A percentile compares a stretch with the other conserved stretches of the same genome.
These are phyloP conservation scores for Ophiocordyceps camponoti-rufipedis DNA, from an alignment of 2,329 filamentous ascomycete genomes.

Conservation along the genomic window DNA sequence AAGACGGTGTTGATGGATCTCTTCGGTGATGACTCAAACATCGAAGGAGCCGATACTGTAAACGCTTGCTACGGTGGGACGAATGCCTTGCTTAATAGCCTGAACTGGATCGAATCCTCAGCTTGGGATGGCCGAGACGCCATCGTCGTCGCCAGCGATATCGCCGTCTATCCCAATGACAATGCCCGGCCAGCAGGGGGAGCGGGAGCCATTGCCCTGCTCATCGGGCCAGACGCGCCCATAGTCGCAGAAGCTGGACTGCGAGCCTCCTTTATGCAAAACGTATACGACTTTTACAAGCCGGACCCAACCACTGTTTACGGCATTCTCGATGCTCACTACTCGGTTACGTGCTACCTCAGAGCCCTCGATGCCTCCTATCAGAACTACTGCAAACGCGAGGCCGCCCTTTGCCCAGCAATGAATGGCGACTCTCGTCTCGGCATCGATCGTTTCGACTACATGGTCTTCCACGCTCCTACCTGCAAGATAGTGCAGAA, in stretches of 20 bases:
- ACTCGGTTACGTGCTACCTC: constrained; percentile 66
- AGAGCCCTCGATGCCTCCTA: constrained; percentile 68
- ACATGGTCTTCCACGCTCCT: constrained; percentile 66
- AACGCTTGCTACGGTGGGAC: constrained; percentile 81
- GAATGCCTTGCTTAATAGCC: constrained; percentile 64
- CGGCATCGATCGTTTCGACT: constrained; percentile 64
- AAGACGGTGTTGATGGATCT: constrained; percentile 81
- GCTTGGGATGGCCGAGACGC: constrained; percentile 72
- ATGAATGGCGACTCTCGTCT: constrained; percentile 37
- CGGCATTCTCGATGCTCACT: constrained; percentile 70
- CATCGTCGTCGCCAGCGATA: constrained; percentile 65
- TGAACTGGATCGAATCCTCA: constrained; percentile 79
- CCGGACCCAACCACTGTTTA: constrained; percentile 76
- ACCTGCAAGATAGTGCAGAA: constrained; percentile 80
- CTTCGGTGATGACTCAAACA: constrained; percentile 66
- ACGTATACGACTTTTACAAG: constrained; percentile 85
- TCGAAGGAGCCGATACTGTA: constrained; percentile 68
- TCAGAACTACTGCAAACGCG: constrained; percentile 60
- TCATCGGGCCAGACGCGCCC: constrained; percentile 62
- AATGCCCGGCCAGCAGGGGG: constrained; percentile 66
- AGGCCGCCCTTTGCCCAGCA: constrained; percentile 34
- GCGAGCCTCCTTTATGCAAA: constrained; percentile 63
- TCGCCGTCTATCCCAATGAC: constrained; percentile 73
- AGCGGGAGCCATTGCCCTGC: constrained; percentile 60
- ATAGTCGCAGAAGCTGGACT: constrained; percentile 62